Percentiles rank a stretch among this genome's conserved stretches.
Evolutionary conservation across 108 stramenopile genomes (phyloP).

Genomic region (Cyclotella cryptica): DNA sequence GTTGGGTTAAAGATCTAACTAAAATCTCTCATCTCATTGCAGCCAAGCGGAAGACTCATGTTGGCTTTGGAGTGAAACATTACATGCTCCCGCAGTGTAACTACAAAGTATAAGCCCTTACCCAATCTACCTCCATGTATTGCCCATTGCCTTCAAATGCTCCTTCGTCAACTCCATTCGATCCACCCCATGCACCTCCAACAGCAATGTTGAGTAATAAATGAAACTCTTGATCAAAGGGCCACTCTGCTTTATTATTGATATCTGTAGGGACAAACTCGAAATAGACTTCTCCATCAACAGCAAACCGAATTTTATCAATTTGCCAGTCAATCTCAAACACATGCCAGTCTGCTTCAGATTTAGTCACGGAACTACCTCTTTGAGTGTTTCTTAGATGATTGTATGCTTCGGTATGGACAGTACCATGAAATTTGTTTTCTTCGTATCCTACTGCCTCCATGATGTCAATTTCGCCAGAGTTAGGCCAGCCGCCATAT

Average conservation of each 20-base stretch:
- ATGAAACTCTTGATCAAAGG: slow-evolving; percentile 52
- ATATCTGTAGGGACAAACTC: not conserved
- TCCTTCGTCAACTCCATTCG: slow-evolving; percentile 16
- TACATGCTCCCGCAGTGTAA: too few relatives aligned
- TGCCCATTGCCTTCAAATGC: slow-evolving; percentile 38
- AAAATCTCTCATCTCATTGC: too few relatives aligned
- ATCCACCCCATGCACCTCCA: slow-evolving; percentile 53
- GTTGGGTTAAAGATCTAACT: too few relatives aligned
- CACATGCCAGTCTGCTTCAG: slow-evolving; percentile 42
- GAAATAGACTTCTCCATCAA: slow-evolving; percentile 41
- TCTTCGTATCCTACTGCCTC: slow-evolving; percentile 51
- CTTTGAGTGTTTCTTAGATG: slow-evolving; percentile 26
- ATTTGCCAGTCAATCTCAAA: slow-evolving; percentile 45
- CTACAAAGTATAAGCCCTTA: slow-evolving; percentile 38
- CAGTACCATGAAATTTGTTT: slow-evolving; percentile 30
- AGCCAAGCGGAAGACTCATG: too few relatives aligned
- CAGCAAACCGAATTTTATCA: slow-evolving; percentile 36
- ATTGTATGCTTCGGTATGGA: slow-evolving; percentile 34
- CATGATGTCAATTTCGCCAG: slow-evolving; percentile 61
- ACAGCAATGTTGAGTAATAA: slow-evolving; percentile 56
- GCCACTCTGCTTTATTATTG: slow-evolving; percentile 28
- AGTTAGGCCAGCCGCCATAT: slow-evolving; percentile 51
- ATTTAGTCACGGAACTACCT: slow-evolving; percentile 13
- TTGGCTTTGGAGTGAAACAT: too few relatives aligned
- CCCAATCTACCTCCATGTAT: slow-evolving; percentile 46